These are phyloP conservation scores for Ogataea minuta DNA, from an alignment of 805 yeast genomes.

Conservation along the genomic window DNA sequence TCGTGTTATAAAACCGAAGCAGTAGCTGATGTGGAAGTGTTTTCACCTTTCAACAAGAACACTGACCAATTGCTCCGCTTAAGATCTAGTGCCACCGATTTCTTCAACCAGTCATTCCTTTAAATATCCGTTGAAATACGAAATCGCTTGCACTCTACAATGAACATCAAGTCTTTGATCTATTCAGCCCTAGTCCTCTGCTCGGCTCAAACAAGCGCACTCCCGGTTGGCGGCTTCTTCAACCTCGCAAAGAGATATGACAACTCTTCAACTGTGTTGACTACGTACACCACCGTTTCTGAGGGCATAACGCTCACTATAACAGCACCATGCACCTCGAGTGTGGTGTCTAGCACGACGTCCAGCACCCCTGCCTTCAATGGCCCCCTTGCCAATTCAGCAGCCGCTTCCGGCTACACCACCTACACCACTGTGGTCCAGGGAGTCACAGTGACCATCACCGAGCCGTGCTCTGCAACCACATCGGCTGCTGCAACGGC, in stretches of 20 bases:
- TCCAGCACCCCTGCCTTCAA: conserved; percentile 3
- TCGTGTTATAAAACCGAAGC: conserved; percentile 9
- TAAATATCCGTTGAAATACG: conserved; percentile 21
- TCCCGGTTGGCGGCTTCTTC: conserved; percentile 22
- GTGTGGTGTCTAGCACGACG: neutral
- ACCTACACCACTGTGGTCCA: conserved; percentile 20
- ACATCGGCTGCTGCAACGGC: conserved; percentile 3
- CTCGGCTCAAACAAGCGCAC: conserved; percentile 18
- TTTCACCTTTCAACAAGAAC: neutral
- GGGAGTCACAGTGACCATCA: conserved; percentile 24
- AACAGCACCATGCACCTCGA: conserved; percentile 12
- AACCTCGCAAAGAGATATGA: conserved; percentile 28
- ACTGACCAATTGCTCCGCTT: conserved; percentile 1
- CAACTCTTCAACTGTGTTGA: conserved; percentile 22
- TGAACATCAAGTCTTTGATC: conserved; percentile 18
- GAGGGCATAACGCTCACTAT: conserved; percentile 23
- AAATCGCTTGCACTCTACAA: conserved; percentile 12
- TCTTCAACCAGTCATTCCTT: conserved; percentile 30
- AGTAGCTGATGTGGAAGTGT: conserved; percentile 3
- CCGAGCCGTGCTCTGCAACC: conserved; percentile 16
- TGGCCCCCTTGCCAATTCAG: conserved; percentile 3
- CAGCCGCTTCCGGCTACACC: conserved; percentile 16
- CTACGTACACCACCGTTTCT: conserved; percentile 21
- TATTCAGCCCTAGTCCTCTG: conserved; percentile 14
- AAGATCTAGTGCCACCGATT: conserved; percentile 8